These are phyloP conservation scores for Ogataea neopini DNA, from an alignment of 805 yeast species.

Conservation along the genomic window DNA sequence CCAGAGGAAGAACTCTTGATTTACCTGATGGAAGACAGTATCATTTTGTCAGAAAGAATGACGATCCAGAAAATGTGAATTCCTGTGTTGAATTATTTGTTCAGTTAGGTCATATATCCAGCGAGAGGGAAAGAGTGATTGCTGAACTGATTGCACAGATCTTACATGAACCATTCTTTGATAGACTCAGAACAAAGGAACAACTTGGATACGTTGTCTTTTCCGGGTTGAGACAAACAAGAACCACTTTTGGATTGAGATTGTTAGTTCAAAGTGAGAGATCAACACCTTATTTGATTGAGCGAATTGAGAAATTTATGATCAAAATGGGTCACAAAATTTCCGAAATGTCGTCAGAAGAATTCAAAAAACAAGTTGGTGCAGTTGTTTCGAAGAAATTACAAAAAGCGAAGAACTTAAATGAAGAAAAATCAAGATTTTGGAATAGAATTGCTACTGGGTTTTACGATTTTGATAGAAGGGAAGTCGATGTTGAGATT, in stretches of 20 bases:
- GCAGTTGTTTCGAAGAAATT: constrained; percentile 66
- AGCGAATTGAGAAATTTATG: constrained; percentile 72
- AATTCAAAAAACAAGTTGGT: constrained; percentile 65
- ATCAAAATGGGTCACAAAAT: constrained; percentile 43
- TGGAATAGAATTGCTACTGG: constrained; percentile 74
- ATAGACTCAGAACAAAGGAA: constrained; percentile 87
- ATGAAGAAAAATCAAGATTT: constrained; percentile 69
- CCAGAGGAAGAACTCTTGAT: constrained; percentile 43
- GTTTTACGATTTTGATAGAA: constrained; percentile 69
- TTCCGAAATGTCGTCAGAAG: constrained; percentile 56
- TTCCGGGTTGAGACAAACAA: constrained; percentile 65
- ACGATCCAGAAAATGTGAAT: constrained; percentile 73
- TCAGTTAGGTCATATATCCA: constrained; percentile 58
- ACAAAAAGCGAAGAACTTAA: constrained; percentile 73
- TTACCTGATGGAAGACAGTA: constrained; percentile 41
- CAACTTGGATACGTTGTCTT: constrained; percentile 95
- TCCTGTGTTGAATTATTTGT: constrained; percentile 79
- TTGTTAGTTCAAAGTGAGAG: constrained; percentile 84
- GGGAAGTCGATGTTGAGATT: constrained; percentile 55
- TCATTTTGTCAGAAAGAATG: constrained; percentile 51
- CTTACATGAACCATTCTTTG: constrained; percentile 84
- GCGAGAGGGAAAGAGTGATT: constrained; percentile 46
- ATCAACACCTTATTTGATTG: constrained; percentile 69
- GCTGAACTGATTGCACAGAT: constrained; percentile 72
- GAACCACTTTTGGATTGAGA: constrained; percentile 73